A percentile compares a stretch with the other conserved stretches of the same genome.
phyloP scores from a whole-genome alignment of 257 asterid species.

The Plantago ovata region DNA sequence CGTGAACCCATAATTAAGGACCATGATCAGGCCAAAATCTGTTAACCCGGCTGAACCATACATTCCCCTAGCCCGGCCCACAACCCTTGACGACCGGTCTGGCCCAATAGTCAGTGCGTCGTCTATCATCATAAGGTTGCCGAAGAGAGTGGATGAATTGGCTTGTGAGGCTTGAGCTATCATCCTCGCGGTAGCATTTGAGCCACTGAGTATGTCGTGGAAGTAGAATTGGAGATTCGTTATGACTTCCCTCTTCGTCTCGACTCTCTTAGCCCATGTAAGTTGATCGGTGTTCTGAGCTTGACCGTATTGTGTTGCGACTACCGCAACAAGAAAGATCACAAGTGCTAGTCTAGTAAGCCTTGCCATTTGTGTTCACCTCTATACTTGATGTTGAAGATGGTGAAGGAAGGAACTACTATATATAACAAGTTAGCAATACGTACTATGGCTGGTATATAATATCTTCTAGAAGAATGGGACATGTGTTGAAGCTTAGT shows the following conservation, averaged over 20 bases:
- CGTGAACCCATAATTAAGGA: slow-evolving; percentile 44
- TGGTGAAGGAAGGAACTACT: background rate
- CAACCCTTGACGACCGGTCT: slow-evolving; percentile 36
- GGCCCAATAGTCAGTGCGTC: slow-evolving; percentile 68
- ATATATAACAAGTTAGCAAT: background rate
- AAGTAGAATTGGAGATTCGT: slow-evolving; percentile 73
- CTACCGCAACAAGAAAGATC: slow-evolving; percentile 13
- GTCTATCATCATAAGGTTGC: slow-evolving; percentile 52
- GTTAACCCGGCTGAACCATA: slow-evolving; percentile 65
- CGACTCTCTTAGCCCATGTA: slow-evolving; percentile 47
- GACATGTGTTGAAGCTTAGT: slow-evolving; percentile 6
- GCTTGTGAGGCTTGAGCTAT: slow-evolving; percentile 41
- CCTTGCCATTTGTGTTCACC: slow-evolving; percentile 24
- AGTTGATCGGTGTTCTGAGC: slow-evolving; percentile 26
- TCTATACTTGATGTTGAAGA: background rate
- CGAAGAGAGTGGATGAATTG: slow-evolving; percentile 41
- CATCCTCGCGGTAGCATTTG: slow-evolving; percentile 44
- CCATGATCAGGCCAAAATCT: slow-evolving; percentile 61
- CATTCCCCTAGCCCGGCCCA: slow-evolving; percentile 81
- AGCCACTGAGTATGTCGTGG: slow-evolving; percentile 68
- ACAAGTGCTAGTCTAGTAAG: background rate
- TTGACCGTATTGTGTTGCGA: slow-evolving; percentile 5
- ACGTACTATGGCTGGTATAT: slow-evolving; percentile 19
- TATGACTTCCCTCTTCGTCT: slow-evolving; percentile 40
- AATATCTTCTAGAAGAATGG: slow-evolving; percentile 5